Conservation (phyloP, 2,329 filamentous ascomycete species). For the Trichoderma arundinaceum region DNA sequence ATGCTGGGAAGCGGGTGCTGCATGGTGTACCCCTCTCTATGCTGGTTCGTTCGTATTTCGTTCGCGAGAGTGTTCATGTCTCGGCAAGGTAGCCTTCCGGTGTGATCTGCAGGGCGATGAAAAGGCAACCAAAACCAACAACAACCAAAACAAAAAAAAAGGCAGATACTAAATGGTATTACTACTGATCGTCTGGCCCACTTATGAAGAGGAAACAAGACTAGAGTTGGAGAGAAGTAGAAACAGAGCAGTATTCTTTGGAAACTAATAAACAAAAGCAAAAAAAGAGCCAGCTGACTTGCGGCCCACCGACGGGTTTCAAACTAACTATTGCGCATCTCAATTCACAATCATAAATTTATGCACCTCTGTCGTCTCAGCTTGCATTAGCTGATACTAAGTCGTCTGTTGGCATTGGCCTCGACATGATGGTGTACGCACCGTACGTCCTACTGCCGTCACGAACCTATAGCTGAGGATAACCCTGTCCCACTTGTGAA, state of each 20-base stretch:
- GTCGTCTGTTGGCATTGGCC: neutral
- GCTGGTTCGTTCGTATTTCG: neutral
- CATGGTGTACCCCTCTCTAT: neutral
- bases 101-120: neutral
- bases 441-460: neutral
- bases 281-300: constrained; percentile 2
- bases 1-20: neutral
- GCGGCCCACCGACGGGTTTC: neutral
- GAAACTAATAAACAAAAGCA: constrained; percentile 18
- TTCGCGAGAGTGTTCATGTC: neutral
- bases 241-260: neutral
- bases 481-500: neutral
- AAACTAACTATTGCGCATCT: neutral
- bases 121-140: constrained; percentile 1
- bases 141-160: neutral
- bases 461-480: constrained; percentile 2
- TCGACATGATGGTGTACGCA: neutral
- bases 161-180: neutral
- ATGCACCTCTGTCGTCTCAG: neutral
- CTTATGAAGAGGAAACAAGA: constrained; percentile 11
- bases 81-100: neutral
- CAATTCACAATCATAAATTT: neutral
- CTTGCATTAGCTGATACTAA: neutral
- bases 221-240: constrained; percentile 6
- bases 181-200: constrained; percentile 3